A percentile compares a stretch with the other conserved stretches of the same genome.
These are phyloP conservation scores for Arthrinium puccinioides DNA, from an alignment of 2,329 filamentous ascomycete species.

Conservation along the genomic window DNA sequence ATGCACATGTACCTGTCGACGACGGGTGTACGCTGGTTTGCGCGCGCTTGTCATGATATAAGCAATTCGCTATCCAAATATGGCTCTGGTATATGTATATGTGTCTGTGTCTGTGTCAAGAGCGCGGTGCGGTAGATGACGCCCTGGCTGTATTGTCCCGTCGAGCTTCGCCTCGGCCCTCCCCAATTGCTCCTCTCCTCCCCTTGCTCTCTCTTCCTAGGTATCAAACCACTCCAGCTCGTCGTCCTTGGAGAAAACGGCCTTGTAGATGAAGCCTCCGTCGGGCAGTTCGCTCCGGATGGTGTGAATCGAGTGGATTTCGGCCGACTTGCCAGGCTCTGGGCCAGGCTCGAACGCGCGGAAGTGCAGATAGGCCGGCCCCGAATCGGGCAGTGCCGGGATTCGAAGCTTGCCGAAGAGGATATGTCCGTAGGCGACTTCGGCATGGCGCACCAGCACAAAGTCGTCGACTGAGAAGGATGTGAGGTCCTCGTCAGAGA, in stretches of 20 bases:
- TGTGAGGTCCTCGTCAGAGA: slow-evolving; percentile 30
- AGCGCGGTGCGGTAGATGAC: background rate
- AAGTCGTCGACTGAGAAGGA: slow-evolving; percentile 31
- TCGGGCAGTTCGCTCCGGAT: slow-evolving; percentile 34
- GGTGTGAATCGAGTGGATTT: slow-evolving; percentile 40
- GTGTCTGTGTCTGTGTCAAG: background rate
- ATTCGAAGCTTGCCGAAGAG: slow-evolving; percentile 42
- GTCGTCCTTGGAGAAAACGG: slow-evolving; percentile 39
- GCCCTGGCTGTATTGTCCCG: background rate
- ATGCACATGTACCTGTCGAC: no score
- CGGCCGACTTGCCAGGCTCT: slow-evolving; percentile 26
- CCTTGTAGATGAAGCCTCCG: slow-evolving; percentile 35
- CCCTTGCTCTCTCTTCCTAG: slow-evolving; percentile 11
- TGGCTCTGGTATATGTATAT: background rate
- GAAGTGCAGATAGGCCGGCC: slow-evolving; percentile 38
- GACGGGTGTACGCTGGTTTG: no score
- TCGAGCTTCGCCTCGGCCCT: background rate
- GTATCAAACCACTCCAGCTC: slow-evolving; percentile 48
- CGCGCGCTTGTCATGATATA: no score
- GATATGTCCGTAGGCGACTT: slow-evolving; percentile 39
- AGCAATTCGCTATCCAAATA: background rate
- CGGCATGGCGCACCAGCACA: slow-evolving; percentile 34
- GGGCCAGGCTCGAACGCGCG: slow-evolving; percentile 36
- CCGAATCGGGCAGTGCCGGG: slow-evolving; percentile 29
- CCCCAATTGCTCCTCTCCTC: background rate